These are phyloP conservation scores for Rhodosporidiobolus sp. DNA, from an alignment of 768 basidiomycete genomes.

Conservation along the genomic window DNA sequence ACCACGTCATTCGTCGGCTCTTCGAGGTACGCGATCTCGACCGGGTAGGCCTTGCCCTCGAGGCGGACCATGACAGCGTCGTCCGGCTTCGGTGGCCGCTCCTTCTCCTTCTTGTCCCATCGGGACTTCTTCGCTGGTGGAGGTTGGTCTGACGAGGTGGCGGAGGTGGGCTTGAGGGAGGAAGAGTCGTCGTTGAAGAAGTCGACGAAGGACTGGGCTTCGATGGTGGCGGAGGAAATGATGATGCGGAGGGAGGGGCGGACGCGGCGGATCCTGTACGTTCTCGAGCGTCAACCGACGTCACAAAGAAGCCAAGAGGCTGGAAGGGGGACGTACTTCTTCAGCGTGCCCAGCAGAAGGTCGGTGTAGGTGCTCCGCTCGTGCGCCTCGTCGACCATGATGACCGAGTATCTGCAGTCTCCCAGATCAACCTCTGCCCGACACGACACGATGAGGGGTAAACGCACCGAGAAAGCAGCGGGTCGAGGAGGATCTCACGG, in stretches of 20 bases:
- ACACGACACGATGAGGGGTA: no score
- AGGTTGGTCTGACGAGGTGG: not conserved
- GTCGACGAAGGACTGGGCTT: slow-evolving; percentile 80
- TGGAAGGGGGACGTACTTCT: slow-evolving; percentile 65
- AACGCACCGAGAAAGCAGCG: slow-evolving; percentile 73
- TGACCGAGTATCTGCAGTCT: slow-evolving; percentile 86
- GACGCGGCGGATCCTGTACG: slow-evolving; percentile 77
- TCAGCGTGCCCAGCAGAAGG: slow-evolving; percentile 80
- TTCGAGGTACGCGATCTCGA: slow-evolving; percentile 82
- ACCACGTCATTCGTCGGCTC: slow-evolving; percentile 78
- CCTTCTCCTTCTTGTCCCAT: slow-evolving; percentile 33
- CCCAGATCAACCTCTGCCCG: no score
- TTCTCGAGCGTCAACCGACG: no score
- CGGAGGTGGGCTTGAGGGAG: slow-evolving; percentile 42
- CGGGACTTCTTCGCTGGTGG: slow-evolving; percentile 25
- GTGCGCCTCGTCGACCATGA: slow-evolving; percentile 99
- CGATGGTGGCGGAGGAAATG: slow-evolving; percentile 93
- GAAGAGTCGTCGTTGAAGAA: slow-evolving; percentile 68
- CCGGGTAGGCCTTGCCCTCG: slow-evolving; percentile 92
- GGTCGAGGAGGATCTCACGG: slow-evolving; percentile 71
- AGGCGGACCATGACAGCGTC: slow-evolving; percentile 82
- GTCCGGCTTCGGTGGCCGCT: slow-evolving; percentile 44
- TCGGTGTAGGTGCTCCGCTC: slow-evolving; percentile 96
- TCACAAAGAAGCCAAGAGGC: slow-evolving; percentile 14
- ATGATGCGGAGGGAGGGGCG: slow-evolving; percentile 84